These are phyloP conservation scores for Liriodendron chinense DNA, from an alignment of 164 flowering plant genomes.

Conservation along the genomic window DNA sequence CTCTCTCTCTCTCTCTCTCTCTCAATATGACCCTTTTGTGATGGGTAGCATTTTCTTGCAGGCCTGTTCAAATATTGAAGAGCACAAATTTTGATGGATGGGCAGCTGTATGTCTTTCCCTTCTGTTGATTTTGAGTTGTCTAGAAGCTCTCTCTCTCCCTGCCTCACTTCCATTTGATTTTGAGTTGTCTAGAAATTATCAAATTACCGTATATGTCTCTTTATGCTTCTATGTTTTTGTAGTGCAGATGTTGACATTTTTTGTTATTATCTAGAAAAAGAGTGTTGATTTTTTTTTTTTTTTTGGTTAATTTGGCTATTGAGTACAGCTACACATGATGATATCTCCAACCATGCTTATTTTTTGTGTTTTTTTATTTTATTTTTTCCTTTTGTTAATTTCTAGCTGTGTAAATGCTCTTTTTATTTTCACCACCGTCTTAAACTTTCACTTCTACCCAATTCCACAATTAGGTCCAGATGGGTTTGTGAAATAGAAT, in stretches of 20 bases:
- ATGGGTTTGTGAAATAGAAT: no score
- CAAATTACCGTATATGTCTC: neutral
- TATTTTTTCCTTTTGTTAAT: no score
- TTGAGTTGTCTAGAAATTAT: neutral
- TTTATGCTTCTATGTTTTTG: neutral
- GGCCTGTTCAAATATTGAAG: constrained; percentile 92
- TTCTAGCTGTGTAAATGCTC: no score
- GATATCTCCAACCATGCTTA: no score
- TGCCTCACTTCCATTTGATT: no score
- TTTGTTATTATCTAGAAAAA: neutral
- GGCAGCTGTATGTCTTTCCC: constrained; percentile 75
- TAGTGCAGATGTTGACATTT: neutral
- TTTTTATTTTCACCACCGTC: no score
- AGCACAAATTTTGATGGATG: constrained; percentile 89
- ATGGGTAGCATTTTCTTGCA: constrained; percentile 34
- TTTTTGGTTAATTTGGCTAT: neutral
- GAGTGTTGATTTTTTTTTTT: neutral
- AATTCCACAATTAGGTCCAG: no score
- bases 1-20: neutral
- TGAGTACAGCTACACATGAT: neutral
- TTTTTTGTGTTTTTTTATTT: no score
- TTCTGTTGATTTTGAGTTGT: no score
- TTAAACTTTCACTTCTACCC: no score
- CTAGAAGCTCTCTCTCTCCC: no score
- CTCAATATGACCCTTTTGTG: neutral